phyloP scores from a whole-genome alignment of 2,329 filamentous ascomycete genomes.

The Paraphoma chrysanthemicola region DNA sequence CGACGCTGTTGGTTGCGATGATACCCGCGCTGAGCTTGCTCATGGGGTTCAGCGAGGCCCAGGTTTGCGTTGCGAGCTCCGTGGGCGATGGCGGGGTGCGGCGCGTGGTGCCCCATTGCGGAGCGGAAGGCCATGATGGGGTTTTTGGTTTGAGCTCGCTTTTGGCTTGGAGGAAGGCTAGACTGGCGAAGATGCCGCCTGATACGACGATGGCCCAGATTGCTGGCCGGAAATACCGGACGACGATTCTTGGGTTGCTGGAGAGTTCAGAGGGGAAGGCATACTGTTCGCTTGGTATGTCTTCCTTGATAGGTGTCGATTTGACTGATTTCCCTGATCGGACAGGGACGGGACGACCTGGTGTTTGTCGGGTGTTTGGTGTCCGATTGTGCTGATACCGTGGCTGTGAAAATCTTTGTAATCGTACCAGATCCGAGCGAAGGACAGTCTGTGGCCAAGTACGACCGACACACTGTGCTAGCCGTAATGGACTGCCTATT shows the following conservation, averaged over 20 bases:
- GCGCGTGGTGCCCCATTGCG: conserved; percentile 20
- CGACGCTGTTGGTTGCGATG: conserved; percentile 34
- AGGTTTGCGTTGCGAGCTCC: conserved; percentile 32
- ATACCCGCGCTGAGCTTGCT: conserved; percentile 35
- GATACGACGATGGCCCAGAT: conserved; percentile 38
- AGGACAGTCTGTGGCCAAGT: background rate
- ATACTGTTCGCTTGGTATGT: background rate
- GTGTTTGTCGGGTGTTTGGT: conserved; percentile 1
- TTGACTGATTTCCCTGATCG: background rate
- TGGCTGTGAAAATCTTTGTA: background rate
- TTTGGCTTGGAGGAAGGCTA: conserved; percentile 39
- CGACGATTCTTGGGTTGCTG: conserved; percentile 13
- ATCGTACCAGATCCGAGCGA: no score
- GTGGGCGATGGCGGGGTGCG: conserved; percentile 32
- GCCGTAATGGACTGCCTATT: conserved; percentile 7
- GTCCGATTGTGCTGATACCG: conserved; percentile 9
- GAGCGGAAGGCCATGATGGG: conserved; percentile 21
- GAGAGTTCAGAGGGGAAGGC: background rate
- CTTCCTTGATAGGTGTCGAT: background rate
- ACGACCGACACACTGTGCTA: conserved; percentile 1
- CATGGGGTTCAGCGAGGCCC: conserved; percentile 33
- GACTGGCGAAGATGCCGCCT: conserved; percentile 32
- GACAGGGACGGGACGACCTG: background rate
- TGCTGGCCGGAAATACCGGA: conserved; percentile 36
- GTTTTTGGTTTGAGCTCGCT: conserved; percentile 28